phyloP scores from a whole-genome alignment of 164 flowering plant species.

The Piper longum region DNA sequence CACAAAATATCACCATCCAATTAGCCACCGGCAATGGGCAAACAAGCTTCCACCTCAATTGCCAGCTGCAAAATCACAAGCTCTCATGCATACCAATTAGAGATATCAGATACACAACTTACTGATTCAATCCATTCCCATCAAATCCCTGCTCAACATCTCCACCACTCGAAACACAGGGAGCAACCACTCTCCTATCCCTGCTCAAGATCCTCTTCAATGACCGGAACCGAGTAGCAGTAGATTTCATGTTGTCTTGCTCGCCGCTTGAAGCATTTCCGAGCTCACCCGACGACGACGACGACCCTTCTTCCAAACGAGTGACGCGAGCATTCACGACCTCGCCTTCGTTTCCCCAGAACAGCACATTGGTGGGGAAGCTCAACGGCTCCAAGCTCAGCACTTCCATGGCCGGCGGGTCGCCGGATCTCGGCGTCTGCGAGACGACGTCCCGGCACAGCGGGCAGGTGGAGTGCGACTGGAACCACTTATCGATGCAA shows the following conservation, averaged over 20 bases:
- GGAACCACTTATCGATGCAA: constrained; percentile 70
- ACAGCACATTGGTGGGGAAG: constrained; percentile 3
- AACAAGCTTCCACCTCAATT: background rate
- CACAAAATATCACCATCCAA: background rate
- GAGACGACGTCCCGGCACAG: constrained; percentile 32
- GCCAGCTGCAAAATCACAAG: background rate
- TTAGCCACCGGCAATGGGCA: background rate
- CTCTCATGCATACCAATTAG: too few relatives aligned
- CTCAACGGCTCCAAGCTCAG: background rate
- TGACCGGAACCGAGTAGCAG: constrained; percentile 1
- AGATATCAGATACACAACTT: too few relatives aligned
- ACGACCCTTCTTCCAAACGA: constrained; percentile 2
- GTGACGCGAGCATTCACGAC: background rate
- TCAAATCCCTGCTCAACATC: constrained; percentile 3
- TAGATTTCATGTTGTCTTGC: constrained; percentile 1
- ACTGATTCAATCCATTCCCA: background rate
- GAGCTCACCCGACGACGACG: background rate
- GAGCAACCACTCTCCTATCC: constrained; percentile 2
- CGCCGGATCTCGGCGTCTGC: background rate
- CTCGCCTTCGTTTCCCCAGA: constrained; percentile 1
- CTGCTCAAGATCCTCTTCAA: constrained; percentile 3
- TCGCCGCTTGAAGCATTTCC: background rate
- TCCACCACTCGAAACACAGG: constrained; percentile 3
- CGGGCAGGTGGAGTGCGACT: constrained; percentile 55
- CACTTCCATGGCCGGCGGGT: background rate